Evolutionary conservation across 2,329 filamentous ascomycete species (phyloP).

Genomic region (Stagonosporopsis vannaccii): DNA sequence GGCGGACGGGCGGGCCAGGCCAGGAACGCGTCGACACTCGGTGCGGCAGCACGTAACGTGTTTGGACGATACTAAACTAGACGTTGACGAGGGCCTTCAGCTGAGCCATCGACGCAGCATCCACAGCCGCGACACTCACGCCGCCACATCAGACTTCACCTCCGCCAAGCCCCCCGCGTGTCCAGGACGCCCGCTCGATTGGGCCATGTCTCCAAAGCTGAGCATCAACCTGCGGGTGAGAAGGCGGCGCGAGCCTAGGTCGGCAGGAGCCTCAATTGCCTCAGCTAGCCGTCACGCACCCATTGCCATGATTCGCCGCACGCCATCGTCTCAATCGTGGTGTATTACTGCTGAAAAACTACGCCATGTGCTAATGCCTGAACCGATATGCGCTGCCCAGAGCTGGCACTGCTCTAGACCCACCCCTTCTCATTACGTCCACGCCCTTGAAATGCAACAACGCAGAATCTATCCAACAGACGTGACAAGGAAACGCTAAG

Average conservation of each 20-base stretch:
- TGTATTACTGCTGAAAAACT: constrained; percentile 4
- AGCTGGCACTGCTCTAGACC: background rate
- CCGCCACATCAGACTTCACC: background rate
- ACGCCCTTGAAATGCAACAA: constrained; percentile 8
- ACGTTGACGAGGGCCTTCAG: background rate
- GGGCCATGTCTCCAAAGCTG: constrained; percentile 3
- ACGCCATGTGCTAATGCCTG: constrained; percentile 5
- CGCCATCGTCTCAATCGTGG: background rate
- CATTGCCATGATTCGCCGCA: no score
- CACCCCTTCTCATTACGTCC: background rate
- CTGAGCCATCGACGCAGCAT: background rate
- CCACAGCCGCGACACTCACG: background rate
- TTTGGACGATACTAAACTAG: background rate
- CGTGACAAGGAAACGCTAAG: constrained; percentile 11
- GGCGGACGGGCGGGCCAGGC: background rate
- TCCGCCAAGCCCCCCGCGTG: background rate
- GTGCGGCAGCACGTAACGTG: no score
- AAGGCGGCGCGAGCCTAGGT: constrained; percentile 18
- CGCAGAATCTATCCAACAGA: background rate
- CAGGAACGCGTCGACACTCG: background rate
- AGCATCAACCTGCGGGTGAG: constrained; percentile 17
- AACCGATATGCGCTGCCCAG: background rate
- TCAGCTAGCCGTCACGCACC: background rate
- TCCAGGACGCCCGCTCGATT: background rate
- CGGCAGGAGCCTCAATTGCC: constrained; percentile 8